Percentiles rank a stretch among this genome's conserved stretches.
Evolutionary conservation across 331 rosid species (phyloP).

Genomic region (Stylosanthes scabra): DNA sequence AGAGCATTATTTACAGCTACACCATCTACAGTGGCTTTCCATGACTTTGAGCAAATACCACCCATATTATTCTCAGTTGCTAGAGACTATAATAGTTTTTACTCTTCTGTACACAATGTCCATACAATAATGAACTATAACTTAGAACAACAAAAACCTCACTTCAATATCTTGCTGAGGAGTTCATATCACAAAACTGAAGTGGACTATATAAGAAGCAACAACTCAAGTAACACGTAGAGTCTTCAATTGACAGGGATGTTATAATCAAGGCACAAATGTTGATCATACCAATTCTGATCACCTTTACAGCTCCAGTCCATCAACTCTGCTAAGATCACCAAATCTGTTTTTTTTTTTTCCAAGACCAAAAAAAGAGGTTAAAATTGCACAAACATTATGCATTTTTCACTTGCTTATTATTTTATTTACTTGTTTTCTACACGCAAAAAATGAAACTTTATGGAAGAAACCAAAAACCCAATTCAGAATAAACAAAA

Average conservation of each 20-base stretch:
- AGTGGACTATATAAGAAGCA: constrained; percentile 13
- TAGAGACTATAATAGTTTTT: constrained; percentile 40
- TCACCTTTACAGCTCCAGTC: constrained; percentile 68
- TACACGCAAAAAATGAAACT: neutral
- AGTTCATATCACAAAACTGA: constrained; percentile 35
- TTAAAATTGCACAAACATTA: constrained; percentile 20
- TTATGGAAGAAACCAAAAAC: neutral
- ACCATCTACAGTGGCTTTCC: constrained; percentile 68
- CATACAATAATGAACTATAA: constrained; percentile 47
- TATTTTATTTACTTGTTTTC: no score
- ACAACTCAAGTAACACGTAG: neutral
- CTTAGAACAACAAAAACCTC: constrained; percentile 22
- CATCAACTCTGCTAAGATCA: constrained; percentile 57
- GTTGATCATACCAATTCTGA: constrained; percentile 59
- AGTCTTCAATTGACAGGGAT: constrained; percentile 51
- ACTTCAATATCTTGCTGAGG: constrained; percentile 18
- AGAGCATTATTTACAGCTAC: constrained; percentile 59
- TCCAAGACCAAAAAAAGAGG: neutral
- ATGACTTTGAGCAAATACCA: constrained; percentile 85
- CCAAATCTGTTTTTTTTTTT: constrained; percentile 50
- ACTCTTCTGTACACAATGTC: constrained; percentile 50
- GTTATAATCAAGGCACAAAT: constrained; percentile 42
- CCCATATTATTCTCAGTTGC: constrained; percentile 66
- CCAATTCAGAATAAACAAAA: neutral
- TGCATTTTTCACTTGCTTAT: no score